Percentiles rank a stretch among this genome's conserved stretches.
Evolutionary conservation across 208 protist genomes (phyloP).

Genomic region (Crithidia thermophila): DNA sequence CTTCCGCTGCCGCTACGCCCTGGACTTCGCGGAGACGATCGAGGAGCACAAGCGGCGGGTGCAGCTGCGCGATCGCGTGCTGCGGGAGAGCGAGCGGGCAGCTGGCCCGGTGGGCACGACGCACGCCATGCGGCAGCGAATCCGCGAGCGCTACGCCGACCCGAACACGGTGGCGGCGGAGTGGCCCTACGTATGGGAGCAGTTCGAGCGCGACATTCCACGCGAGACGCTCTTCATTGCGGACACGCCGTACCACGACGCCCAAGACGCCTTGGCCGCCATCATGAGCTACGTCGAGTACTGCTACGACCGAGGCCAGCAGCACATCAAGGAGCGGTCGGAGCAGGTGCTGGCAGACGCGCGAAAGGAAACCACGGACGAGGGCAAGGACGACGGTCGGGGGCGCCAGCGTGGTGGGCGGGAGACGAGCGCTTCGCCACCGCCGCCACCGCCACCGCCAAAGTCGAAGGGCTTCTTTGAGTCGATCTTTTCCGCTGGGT

Average conservation of each 20-base stretch:
- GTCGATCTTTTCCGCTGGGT: slow-evolving; percentile 25
- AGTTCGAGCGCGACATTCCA: slow-evolving; percentile 57
- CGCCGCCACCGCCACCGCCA: not conserved
- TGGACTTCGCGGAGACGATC: slow-evolving; percentile 23
- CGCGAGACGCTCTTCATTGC: slow-evolving; percentile 63
- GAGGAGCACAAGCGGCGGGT: slow-evolving; percentile 23
- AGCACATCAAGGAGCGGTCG: slow-evolving; percentile 21
- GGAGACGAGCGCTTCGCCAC: not conserved
- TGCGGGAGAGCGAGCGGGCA: slow-evolving; percentile 12
- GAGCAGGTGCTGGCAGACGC: slow-evolving; percentile 19
- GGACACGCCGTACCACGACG: slow-evolving; percentile 31
- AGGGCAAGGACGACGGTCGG: not conserved
- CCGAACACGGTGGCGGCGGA: slow-evolving; percentile 31
- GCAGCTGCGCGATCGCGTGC: slow-evolving; percentile 19
- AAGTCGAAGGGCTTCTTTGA: slow-evolving; percentile 32
- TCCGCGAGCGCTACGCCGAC: slow-evolving; percentile 22
- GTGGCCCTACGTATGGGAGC: slow-evolving; percentile 62
- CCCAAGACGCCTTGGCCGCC: slow-evolving; percentile 44
- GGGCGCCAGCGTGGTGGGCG: not conserved
- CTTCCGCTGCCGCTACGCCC: slow-evolving; percentile 39
- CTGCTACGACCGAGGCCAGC: slow-evolving; percentile 41
- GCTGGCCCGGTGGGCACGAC: slow-evolving; percentile 9
- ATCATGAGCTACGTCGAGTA: slow-evolving; percentile 61
- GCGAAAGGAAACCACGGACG: not conserved
- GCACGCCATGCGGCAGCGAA: slow-evolving; percentile 10